Conservation (phyloP, 495 filamentous ascomycete genomes). For the Thozetella sp. region DNA sequence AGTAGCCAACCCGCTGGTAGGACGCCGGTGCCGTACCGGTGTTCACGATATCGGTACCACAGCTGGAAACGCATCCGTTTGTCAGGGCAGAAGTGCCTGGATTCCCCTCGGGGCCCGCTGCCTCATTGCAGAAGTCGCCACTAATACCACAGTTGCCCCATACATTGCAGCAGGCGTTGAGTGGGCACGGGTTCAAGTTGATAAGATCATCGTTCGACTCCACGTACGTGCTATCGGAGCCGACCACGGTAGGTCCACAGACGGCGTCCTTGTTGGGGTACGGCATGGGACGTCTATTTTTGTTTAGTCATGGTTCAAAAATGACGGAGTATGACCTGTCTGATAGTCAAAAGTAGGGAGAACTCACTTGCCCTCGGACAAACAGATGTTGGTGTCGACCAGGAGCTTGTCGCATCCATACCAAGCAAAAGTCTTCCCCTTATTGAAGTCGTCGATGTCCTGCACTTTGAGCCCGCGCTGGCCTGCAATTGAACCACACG, state of each 20-base stretch:
- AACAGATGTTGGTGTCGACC: background rate
- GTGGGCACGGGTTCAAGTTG: slow-evolving; percentile 10
- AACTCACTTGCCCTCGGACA: background rate
- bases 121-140: slow-evolving; percentile 38
- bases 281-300: background rate
- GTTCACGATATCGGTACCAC: slow-evolving; percentile 27
- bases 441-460: background rate
- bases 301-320: background rate
- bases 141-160: slow-evolving; percentile 50
- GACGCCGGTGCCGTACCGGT: slow-evolving; percentile 7
- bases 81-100: slow-evolving; percentile 31
- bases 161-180: slow-evolving; percentile 11
- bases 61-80: slow-evolving; percentile 51
- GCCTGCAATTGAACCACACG: background rate
- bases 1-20: slow-evolving; percentile 24
- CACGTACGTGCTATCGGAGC: background rate
- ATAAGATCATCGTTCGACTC: background rate
- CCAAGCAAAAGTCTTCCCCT: background rate
- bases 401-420: background rate
- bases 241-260: background rate
- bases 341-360: background rate
- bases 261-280: background rate
- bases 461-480: background rate
- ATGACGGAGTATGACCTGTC: too few species aligned
- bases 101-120: slow-evolving; percentile 24